Evolutionary conservation across 768 basidiomycete species (phyloP), one percentile per base, ranked within the genome.

Genomic region (Neoboletus subvelutipes): DNA sequence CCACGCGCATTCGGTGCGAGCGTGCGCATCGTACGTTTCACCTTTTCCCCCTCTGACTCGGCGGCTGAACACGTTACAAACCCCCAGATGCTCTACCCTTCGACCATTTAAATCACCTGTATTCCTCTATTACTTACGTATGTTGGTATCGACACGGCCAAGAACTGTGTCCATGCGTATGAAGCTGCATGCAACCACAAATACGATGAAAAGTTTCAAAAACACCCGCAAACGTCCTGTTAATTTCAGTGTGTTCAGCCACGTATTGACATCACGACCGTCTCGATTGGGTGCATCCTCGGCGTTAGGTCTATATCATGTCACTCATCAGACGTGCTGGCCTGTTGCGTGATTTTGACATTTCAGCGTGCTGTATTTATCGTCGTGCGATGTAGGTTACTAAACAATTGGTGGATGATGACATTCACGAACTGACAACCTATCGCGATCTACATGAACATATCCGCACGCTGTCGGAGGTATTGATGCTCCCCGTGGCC

Each of bases 1-100:
- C 92, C 96, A 61, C 88, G 88, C 67, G 84, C 90, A 58, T 97
- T 98, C 74, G 96, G 95, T 77, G 94, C 94, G 55, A 83, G 83
- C 68, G 88, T 94, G 73, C 88, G 94, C 73, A 81, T 96, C 75
- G 93, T 96, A 77, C 64, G 90, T 57, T 20, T 29, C 50, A 24
- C 64, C 24, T 10, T 3, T 18, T n/a, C 20, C 50, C 31, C 29
- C 6, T 9, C 29, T 45, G 40, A 26, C 28, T 18, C 8, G 5
- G 18, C 4, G 6, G 37, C 22, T 42, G 36, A 64, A 29, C 8
- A 1, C 17, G 18, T 13, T 3, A 18, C 9, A 5, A 46, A 11
- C 8, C 2, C 17, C 7, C 31, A 93, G 92, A 95, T 95, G 93
- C 85, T 95, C 65, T 95, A 93, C 77, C 92, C 92, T 50, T 93